Percentiles rank a stretch among this genome's conserved stretches.
Conservation (phyloP, 2,329 filamentous ascomycete species). For the Alternaria infectoria region DNA sequence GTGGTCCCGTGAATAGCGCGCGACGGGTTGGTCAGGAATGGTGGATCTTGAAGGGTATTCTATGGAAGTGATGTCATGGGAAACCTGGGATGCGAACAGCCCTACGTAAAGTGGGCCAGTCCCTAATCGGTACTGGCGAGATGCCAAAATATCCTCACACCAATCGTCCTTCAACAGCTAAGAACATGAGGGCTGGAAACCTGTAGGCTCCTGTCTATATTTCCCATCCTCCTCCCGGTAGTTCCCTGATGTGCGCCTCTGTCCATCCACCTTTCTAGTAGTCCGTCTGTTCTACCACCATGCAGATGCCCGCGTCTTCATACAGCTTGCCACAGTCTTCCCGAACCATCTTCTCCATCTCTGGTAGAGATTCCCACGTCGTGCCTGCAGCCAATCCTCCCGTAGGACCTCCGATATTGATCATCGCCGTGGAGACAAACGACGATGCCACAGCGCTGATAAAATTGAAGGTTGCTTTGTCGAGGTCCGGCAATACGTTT, state of each 20-base stretch:
- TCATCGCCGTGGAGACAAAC: accelerated
- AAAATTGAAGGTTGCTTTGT: not conserved
- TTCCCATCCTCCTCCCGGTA: not conserved
- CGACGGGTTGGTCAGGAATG: not conserved
- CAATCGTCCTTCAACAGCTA: no score
- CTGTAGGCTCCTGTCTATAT: no score
- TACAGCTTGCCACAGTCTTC: not conserved
- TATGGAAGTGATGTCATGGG: constrained; percentile 1
- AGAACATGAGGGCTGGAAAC: no score
- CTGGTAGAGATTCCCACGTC: not conserved
- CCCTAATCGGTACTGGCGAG: not conserved
- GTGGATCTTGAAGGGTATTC: not conserved
- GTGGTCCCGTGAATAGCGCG: not conserved
- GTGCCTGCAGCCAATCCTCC: not conserved
- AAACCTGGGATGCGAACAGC: not conserved
- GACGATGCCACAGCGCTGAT: not conserved
- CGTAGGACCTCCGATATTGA: not conserved
- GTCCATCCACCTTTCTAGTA: accelerated
- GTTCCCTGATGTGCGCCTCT: accelerated
- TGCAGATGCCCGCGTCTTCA: not conserved
- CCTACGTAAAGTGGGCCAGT: not conserved
- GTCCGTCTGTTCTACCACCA: not conserved
- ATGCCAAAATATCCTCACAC: no score
- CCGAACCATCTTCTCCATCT: not conserved
- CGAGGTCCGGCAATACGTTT: not conserved